Conservation (phyloP, 2,329 filamentous ascomycete genomes). For the Fusarium palustre region DNA sequence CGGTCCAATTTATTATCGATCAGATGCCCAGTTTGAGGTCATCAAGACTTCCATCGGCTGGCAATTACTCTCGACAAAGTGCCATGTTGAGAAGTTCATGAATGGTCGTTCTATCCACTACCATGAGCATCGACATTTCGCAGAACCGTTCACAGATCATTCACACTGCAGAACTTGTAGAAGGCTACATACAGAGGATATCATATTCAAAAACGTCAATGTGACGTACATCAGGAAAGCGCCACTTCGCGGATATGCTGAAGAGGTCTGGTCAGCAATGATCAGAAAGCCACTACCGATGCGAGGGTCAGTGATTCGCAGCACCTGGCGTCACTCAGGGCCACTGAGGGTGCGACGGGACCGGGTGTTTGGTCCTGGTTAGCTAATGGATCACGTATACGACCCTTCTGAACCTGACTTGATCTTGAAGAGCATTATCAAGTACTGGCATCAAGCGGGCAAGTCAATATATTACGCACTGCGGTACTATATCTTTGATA, state of each 20-base stretch:
- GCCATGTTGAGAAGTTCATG: background rate
- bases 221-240: background rate
- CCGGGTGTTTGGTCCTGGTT: background rate
- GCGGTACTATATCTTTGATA: background rate
- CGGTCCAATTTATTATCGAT: background rate
- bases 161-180: background rate
- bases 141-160: background rate
- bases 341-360: background rate
- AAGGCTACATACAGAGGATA: background rate
- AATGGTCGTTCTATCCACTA: background rate
- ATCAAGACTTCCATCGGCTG: background rate
- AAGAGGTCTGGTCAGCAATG: conserved; percentile 5
- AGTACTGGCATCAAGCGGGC: background rate
- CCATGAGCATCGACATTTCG: conserved; percentile 5
- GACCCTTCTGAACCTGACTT: background rate
- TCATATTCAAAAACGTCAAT: background rate
- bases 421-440: background rate
- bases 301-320: background rate
- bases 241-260: background rate
- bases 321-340: background rate
- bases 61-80: conserved; percentile 12
- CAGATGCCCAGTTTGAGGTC: background rate
- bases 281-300: background rate
- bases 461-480: background rate
- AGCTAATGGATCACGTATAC: background rate